phyloP scores from a whole-genome alignment of 192 early-diverging fungal species.

The Physocladia obscura region DNA sequence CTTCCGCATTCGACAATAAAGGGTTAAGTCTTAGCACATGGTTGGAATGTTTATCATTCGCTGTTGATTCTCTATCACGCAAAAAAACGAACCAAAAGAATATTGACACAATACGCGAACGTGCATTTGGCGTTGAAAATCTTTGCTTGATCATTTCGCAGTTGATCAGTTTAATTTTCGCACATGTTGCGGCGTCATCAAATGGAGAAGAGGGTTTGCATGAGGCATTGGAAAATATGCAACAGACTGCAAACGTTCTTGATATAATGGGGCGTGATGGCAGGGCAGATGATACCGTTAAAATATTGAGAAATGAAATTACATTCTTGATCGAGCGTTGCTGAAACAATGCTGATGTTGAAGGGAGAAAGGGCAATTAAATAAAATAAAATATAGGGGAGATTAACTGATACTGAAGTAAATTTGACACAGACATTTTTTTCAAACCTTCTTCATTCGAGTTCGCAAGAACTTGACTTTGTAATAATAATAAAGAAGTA shows the following conservation, averaged over 20 bases:
- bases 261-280: constrained; percentile 3
- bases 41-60: neutral
- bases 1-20: neutral
- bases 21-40: constrained; percentile 5
- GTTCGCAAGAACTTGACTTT: too few relatives aligned
- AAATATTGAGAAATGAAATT: neutral
- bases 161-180: constrained; percentile 2
- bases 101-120: neutral
- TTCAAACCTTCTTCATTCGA: too few relatives aligned
- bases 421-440: too few relatives aligned
- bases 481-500: too few relatives aligned
- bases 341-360: too few relatives aligned
- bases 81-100: neutral
- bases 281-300: constrained; percentile 1
- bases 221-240: constrained; percentile 16
- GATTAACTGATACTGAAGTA: too few relatives aligned
- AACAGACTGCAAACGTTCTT: constrained; percentile 7
- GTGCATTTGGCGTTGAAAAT: neutral
- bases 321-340: neutral
- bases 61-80: neutral
- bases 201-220: constrained; percentile 11
- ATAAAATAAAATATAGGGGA: too few relatives aligned
- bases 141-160: constrained; percentile 13
- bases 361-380: too few relatives aligned
- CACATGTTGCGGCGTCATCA: neutral